Percentiles rank a stretch among this genome's conserved stretches.
These are phyloP conservation scores for Circinella minor DNA, from an alignment of 371 early-diverging fungal species.

Conservation along the genomic window DNA sequence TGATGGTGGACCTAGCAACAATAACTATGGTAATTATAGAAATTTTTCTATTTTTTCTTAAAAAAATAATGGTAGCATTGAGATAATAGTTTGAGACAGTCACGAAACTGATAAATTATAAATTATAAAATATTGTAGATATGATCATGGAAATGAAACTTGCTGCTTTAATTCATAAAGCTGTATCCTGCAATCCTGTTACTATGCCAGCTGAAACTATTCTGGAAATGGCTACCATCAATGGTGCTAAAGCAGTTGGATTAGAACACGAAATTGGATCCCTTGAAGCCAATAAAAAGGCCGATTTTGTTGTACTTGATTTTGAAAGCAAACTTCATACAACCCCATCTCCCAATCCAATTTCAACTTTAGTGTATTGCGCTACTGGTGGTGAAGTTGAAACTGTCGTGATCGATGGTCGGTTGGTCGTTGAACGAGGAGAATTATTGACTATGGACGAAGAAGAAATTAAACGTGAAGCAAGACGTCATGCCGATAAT, in stretches of 20 bases:
- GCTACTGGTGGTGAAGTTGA: slow-evolving; percentile 29
- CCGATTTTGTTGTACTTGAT: slow-evolving; percentile 33
- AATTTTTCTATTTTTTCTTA: too few relatives aligned
- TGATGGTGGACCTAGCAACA: slow-evolving; percentile 32
- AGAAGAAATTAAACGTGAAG: slow-evolving; percentile 20
- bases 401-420: slow-evolving; percentile 28
- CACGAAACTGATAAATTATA: too few relatives aligned
- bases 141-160: slow-evolving; percentile 32
- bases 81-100: too few relatives aligned
- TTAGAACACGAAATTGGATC: slow-evolving; percentile 32
- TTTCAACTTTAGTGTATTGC: slow-evolving; percentile 21
- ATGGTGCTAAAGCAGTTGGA: slow-evolving; percentile 33
- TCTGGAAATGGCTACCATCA: slow-evolving; percentile 34
- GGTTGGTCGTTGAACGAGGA: slow-evolving; percentile 24
- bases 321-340: slow-evolving; percentile 29
- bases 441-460: slow-evolving; percentile 28
- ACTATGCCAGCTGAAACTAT: slow-evolving; percentile 31
- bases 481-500: slow-evolving; percentile 23
- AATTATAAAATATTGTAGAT: not conserved
- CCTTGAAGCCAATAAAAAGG: slow-evolving; percentile 28
- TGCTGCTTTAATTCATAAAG: slow-evolving; percentile 30
- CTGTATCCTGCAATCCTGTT: slow-evolving; percentile 25
- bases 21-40: slow-evolving; percentile 14
- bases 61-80: too few relatives aligned
- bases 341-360: slow-evolving; percentile 19